Conservation (phyloP, 176 grass and related monocot genomes). For the Paspalum notatum region DNA sequence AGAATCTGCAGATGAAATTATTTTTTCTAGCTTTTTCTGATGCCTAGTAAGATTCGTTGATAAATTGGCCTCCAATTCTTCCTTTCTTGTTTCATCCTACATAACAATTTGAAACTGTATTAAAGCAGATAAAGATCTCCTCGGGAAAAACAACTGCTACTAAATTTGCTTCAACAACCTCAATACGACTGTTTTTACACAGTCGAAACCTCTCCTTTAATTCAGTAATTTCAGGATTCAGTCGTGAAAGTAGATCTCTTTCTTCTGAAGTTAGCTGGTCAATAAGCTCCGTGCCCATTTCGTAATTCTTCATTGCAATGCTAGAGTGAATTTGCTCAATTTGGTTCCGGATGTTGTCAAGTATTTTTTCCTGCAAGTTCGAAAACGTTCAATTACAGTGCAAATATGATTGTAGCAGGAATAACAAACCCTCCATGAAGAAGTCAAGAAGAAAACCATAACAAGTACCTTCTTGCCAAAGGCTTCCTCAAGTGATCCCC, state of each 20-base stretch:
- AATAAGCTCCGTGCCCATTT: conserved; percentile 95
- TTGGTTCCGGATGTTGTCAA: conserved; percentile 77
- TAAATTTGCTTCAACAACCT: conserved; percentile 56
- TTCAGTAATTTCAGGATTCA: conserved; percentile 90
- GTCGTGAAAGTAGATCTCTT: conserved; percentile 75
- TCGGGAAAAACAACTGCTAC: not conserved
- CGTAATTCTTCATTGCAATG: conserved; percentile 87
- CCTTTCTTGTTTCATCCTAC: conserved; percentile 91
- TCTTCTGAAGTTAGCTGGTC: conserved; percentile 88
- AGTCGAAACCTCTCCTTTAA: conserved; percentile 71
- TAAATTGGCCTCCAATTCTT: conserved; percentile 88
- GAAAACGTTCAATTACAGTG: conserved; percentile 24
- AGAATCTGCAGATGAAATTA: conserved; percentile 77
- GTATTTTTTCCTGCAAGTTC: conserved; percentile 75
- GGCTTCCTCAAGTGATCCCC: conserved; percentile 64
- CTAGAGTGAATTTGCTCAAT: conserved; percentile 89
- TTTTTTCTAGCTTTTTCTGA: conserved; percentile 76
- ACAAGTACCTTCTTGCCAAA: conserved; percentile 88
- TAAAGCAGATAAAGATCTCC: not conserved
- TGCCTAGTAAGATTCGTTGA: conserved; percentile 82
- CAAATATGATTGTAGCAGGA: conserved; percentile 9
- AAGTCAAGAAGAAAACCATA: conserved; percentile 24
- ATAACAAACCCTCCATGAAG: conserved; percentile 16
- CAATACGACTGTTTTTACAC: conserved; percentile 77
- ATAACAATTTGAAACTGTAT: conserved; percentile 8